Conservation (phyloP, 139 green algal genomes). For the Zygnema cylindricum region DNA sequence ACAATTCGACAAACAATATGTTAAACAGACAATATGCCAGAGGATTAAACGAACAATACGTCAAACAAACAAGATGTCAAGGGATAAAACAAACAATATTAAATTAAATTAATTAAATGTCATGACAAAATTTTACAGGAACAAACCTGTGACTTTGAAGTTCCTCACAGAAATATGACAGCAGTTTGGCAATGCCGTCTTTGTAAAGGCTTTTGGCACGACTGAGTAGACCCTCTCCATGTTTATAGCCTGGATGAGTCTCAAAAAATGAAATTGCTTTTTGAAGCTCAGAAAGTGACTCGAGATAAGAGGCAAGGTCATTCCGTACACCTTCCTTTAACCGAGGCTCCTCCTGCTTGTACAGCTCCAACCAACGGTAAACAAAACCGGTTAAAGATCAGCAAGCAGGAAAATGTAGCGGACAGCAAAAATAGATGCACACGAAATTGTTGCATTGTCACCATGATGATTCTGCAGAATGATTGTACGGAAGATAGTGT, state of each 20-base stretch:
- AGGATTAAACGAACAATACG: background rate
- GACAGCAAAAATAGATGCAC: background rate
- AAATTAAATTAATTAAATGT: no score
- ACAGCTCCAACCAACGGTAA: background rate
- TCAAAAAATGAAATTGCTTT: constrained; percentile 50
- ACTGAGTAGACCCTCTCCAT: constrained; percentile 1
- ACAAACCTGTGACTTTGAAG: background rate
- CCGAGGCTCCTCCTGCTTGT: constrained; percentile 42
- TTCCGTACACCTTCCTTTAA: constrained; percentile 1
- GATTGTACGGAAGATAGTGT: no score
- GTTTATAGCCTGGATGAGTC: constrained; percentile 37
- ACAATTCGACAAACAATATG: background rate
- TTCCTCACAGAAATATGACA: background rate
- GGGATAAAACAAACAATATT: no score
- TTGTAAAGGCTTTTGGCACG: constrained; percentile 31
- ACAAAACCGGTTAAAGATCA: background rate
- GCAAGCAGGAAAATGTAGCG: background rate
- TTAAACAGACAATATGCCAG: background rate
- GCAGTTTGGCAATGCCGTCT: constrained; percentile 36
- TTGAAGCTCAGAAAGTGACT: constrained; percentile 36
- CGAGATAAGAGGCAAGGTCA: constrained; percentile 42
- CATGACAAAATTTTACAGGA: background rate
- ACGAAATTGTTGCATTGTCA: constrained; percentile 3
- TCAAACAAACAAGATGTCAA: background rate
- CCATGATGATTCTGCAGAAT: no score